Percentiles rank a stretch among this genome's conserved stretches.
Evolutionary conservation across 768 basidiomycete species (phyloP).

Genomic region (Gloeophyllum trabeum): DNA sequence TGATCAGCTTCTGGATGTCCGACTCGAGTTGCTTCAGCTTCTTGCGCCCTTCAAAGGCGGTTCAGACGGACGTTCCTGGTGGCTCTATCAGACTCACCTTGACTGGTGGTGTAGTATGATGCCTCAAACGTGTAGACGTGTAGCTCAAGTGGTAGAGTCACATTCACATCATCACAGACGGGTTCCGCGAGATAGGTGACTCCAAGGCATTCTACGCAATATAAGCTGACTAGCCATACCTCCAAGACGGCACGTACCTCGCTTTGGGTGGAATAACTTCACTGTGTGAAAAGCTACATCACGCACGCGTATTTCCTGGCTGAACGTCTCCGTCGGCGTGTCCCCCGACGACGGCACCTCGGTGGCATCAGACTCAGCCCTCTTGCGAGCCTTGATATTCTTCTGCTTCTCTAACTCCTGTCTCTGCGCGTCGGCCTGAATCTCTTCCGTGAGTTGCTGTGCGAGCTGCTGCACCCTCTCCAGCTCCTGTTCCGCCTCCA

Average conservation of each 20-base stretch:
- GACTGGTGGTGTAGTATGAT: slow-evolving; percentile 53
- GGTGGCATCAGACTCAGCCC: slow-evolving; percentile 63
- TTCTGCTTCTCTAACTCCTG: slow-evolving; percentile 44
- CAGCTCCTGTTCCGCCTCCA: slow-evolving; percentile 38
- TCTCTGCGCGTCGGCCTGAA: slow-evolving; percentile 51
- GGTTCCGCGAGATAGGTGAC: slow-evolving; percentile 68
- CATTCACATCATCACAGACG: slow-evolving; percentile 50
- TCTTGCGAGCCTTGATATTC: slow-evolving; percentile 38
- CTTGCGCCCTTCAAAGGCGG: slow-evolving; percentile 36
- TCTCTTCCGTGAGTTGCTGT: slow-evolving; percentile 51
- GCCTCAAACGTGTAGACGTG: slow-evolving; percentile 56
- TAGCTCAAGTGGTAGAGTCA: slow-evolving; percentile 55
- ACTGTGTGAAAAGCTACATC: slow-evolving; percentile 54
- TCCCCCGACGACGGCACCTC: slow-evolving; percentile 38
- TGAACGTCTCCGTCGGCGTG: slow-evolving; percentile 48
- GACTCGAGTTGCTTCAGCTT: slow-evolving; percentile 57
- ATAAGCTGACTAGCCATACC: too few relatives aligned
- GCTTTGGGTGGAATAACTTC: slow-evolving; percentile 60
- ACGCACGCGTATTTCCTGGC: slow-evolving; percentile 40
- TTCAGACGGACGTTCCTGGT: background rate
- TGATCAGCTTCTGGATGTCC: slow-evolving; percentile 50
- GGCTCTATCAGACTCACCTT: slow-evolving; percentile 27
- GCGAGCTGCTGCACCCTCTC: slow-evolving; percentile 42
- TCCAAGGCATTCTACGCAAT: slow-evolving; percentile 43
- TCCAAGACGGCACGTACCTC: too few relatives aligned